Conservation (phyloP, 352 stramenopile species). For the Globisporangium cylindrosporum region DNA sequence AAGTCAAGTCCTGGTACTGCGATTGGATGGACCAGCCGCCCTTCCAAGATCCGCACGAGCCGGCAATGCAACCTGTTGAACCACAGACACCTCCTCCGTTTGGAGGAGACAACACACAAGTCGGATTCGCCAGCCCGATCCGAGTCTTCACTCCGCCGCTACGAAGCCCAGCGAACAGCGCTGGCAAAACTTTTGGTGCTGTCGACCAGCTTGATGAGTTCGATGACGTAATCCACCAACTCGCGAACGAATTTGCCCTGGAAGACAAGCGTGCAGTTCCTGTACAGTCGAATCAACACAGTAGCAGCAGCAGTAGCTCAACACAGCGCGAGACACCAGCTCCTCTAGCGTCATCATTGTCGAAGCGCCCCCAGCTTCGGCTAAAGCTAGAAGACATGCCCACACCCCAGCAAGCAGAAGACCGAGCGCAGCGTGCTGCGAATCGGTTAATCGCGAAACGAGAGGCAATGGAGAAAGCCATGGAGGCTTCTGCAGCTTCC, state of each 20-base stretch:
- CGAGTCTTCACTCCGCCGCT: slow-evolving; percentile 9
- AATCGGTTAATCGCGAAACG: slow-evolving; percentile 71
- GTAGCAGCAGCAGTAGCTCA: neutral
- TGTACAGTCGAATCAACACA: neutral
- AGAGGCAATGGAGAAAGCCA: slow-evolving; percentile 65
- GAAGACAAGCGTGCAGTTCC: slow-evolving; percentile 43
- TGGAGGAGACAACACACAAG: neutral
- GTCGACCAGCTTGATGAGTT: slow-evolving; percentile 24
- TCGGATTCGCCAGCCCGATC: neutral
- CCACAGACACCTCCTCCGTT: neutral
- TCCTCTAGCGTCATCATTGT: slow-evolving; percentile 15
- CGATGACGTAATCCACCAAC: slow-evolving; percentile 34
- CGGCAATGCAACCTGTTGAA: slow-evolving; percentile 1
- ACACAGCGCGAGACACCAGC: slow-evolving; percentile 3
- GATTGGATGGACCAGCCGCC: slow-evolving; percentile 61
- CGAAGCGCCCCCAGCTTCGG: slow-evolving; percentile 62
- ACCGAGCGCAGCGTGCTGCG: slow-evolving; percentile 68
- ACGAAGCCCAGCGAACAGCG: neutral
- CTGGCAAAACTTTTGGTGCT: neutral
- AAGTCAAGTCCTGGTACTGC: slow-evolving; percentile 81
- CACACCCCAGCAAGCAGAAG: slow-evolving; percentile 80
- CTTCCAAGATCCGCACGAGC: slow-evolving; percentile 2
- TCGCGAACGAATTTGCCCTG: slow-evolving; percentile 40
- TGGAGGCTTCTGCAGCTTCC: slow-evolving; percentile 27
- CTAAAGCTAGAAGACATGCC: slow-evolving; percentile 87